Base-by-base conservation (phyloP, 345 rosid genomes). In the Hirschfeldia incana region DNA sequence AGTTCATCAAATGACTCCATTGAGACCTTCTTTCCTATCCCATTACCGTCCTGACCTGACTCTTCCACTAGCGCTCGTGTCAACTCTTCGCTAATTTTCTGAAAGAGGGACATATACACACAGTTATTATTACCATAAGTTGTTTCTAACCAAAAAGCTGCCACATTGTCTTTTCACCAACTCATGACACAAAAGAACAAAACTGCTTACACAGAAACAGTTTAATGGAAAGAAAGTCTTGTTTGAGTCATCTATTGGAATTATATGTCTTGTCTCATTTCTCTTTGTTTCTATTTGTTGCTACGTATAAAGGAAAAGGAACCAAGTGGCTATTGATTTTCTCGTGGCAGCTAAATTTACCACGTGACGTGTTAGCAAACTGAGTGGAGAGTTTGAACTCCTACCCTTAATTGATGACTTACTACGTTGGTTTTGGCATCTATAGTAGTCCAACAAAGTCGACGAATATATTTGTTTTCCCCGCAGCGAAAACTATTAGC, bases 21-120 rank as follows among this genome's bases (percentile, higher is more conserved):
- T 13, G 92, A 79, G 75, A 79, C 86, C 33, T 76, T 87, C 12
- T 65, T 61, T 69, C 84, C 83, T 10, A 72, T 78, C 44, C 78
- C 92, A 57, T 75, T 33, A 60, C 10, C 74, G 62, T 72, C 83
- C 59, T 81, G 82, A 36, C 81, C 92, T 73, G 86, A 85, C 74
- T 85, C 91, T 75, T 94, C 97, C 62, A 84, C 74, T 55, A 94
- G 80, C 8, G 97, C 93, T 71, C 89, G 85, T 66, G 92, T 83
- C 86, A 94, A 79, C 82, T 94, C 98, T 62, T 91, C 95, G 82
- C 87, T 74, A 71, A 91, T 81, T 82, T 83, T 89, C 94, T 89
- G 82, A 32, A 76, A 77, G 75, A 77, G 81, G 78, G n/a, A n/a
- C 72, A 82, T 84, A 85, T 1, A 74, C 63, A 79, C 75, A 27